Evolutionary conservation across 2,329 filamentous ascomycete genomes (phyloP).

Genomic region (Leptographium flavum): DNA sequence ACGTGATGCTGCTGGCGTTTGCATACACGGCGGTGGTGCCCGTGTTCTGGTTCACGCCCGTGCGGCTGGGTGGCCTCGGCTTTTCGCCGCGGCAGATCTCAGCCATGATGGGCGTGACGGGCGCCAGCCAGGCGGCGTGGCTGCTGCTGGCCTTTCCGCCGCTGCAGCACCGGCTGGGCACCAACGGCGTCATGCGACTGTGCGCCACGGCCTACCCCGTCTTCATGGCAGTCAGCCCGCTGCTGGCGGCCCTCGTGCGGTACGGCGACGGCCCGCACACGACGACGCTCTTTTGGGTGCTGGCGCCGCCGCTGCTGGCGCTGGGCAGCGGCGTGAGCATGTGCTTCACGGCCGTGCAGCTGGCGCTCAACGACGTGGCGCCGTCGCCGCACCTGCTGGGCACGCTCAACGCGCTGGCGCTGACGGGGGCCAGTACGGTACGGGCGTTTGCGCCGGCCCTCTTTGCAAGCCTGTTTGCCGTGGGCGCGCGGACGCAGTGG

Average conservation of each 20-base stretch:
- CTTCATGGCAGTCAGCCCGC: constrained; percentile 41
- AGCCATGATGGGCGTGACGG: constrained; percentile 47
- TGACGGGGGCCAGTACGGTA: constrained; percentile 47
- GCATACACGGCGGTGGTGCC: constrained; percentile 58
- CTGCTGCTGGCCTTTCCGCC: constrained; percentile 55
- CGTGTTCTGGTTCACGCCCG: constrained; percentile 52
- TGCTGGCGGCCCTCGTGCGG: constrained; percentile 42
- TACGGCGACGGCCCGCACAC: constrained; percentile 16
- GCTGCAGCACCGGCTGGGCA: constrained; percentile 52
- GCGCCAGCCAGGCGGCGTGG: constrained; percentile 56
- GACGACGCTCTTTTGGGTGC: constrained; percentile 40
- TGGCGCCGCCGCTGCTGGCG: constrained; percentile 26
- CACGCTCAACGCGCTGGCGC: constrained; percentile 54
- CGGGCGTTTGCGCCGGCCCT: constrained; percentile 52
- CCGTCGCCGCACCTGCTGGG: constrained; percentile 51
- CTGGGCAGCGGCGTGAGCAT: constrained; percentile 53
- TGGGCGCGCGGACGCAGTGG: constrained; percentile 47
- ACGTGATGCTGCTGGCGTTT: constrained; percentile 55
- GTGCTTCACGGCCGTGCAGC: constrained; percentile 57
- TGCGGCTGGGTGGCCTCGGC: constrained; percentile 48
- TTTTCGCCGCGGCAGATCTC: constrained; percentile 52
- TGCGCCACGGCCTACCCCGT: constrained; percentile 48
- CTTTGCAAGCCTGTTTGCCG: constrained; percentile 53
- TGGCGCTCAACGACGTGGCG: constrained; percentile 60
- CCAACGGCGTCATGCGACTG: constrained; percentile 45